Base-by-base conservation (phyloP, 202 grass and related monocot species). In the Tripidium arundinaceum region DNA sequence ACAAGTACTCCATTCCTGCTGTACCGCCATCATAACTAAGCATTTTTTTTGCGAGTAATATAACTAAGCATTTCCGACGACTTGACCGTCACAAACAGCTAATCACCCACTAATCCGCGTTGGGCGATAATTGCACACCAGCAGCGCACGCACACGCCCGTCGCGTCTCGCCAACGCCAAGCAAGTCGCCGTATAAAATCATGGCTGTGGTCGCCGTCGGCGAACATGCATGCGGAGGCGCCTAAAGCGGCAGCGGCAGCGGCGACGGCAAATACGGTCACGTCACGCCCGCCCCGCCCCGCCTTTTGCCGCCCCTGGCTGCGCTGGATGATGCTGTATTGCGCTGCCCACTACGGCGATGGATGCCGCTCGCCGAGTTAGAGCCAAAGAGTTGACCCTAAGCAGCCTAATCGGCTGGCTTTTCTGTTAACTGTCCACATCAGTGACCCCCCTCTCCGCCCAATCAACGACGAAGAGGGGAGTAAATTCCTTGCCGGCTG, bases 371-470 rank as follows among this genome's bases (percentile, higher is more conserved):
- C 79, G 55, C n/a, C 54, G 54, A 76, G 81, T 83, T 58, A 26
- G 24, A 18, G 68, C 11, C 8, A 0, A 33, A n/a, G 25, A 11
- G 81, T 69, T 69, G 49, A 76, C 81, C 19, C 29, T 29, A 34
- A 36, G 0, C 8, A 9, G 14, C 8, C 24, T 6, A 77, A 1
- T 38, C 8, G 3, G 28, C 34, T 33, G 2, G 29, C 26, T 82
- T 65, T 74, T 82, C 80, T 10, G 69, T 65, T 74, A 82, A 82
- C 47, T 24, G 70, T 65, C 80, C 42, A n/a, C 7, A 15, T 74
- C 79, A 73, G 38, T 6, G 66, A 19, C 7, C 54, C 54, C 38
- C n/a, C n/a, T n/a, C n/a, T n/a, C n/a, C n/a, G 2, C 19, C 26
- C 12, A 3, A 5, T 29, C 16, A 8, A 29, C 31, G 78, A 12